Evolutionary conservation across 306 rosid species (phyloP).

Genomic region (Prunus campanulata): DNA sequence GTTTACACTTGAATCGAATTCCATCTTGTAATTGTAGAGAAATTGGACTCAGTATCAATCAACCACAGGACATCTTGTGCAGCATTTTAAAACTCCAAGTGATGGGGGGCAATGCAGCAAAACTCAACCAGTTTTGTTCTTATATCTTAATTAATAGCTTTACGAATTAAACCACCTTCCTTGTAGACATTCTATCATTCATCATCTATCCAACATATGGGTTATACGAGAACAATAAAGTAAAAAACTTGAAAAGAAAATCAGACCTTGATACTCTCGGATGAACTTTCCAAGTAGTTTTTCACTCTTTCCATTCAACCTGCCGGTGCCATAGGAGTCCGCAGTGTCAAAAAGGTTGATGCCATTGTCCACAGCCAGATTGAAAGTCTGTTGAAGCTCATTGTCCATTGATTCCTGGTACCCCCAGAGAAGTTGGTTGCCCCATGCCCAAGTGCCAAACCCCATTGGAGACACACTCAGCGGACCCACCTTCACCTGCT

Average conservation of each 20-base stretch:
- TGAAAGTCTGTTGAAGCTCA: slow-evolving; percentile 76
- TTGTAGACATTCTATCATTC: not conserved
- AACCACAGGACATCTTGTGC: not conserved
- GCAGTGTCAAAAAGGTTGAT: slow-evolving; percentile 91
- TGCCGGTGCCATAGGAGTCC: slow-evolving; percentile 93
- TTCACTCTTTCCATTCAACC: slow-evolving; percentile 87
- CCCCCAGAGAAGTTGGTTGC: slow-evolving; percentile 91
- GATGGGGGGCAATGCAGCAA: too few relatives aligned
- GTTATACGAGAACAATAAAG: not conserved
- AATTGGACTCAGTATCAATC: not conserved
- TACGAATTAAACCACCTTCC: too few relatives aligned
- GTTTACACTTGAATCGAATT: not conserved
- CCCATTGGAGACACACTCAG: slow-evolving; percentile 90
- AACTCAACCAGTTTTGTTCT: too few relatives aligned
- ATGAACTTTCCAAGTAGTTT: slow-evolving; percentile 79
- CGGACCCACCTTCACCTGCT: slow-evolving; percentile 84
- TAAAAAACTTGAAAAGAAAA: not conserved
- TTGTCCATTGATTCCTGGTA: slow-evolving; percentile 80
- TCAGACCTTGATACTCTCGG: slow-evolving; percentile 61
- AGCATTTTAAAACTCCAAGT: not conserved
- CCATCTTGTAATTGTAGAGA: not conserved
- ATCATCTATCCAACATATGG: not conserved
- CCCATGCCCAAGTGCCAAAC: slow-evolving; percentile 99
- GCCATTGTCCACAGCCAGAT: slow-evolving; percentile 69
- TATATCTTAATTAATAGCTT: too few relatives aligned